phyloP scores from a whole-genome alignment of 495 filamentous ascomycete species.

The Acidiella bohemica region DNA sequence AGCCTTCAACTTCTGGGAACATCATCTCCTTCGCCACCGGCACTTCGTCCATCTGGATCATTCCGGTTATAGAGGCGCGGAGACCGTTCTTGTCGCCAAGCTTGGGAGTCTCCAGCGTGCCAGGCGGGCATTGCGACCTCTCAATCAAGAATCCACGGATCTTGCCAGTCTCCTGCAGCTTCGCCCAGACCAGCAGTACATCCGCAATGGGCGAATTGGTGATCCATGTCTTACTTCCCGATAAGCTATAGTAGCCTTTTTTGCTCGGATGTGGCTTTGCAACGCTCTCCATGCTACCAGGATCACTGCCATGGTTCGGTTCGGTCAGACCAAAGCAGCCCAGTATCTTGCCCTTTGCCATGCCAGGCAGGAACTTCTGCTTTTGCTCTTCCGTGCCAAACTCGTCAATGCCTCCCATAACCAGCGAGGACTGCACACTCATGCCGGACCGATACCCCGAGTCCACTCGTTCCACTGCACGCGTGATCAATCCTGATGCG shows the following conservation, averaged over 20 bases:
- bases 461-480: constrained; percentile 92
- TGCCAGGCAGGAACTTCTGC: constrained; percentile 65
- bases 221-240: constrained; percentile 94
- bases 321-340: constrained; percentile 94
- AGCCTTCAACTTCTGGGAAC: constrained; percentile 81
- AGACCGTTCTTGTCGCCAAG: constrained; percentile 94
- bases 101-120: constrained; percentile 79
- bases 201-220: constrained; percentile 95
- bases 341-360: constrained; percentile 76
- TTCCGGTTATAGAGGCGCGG: constrained; percentile 85
- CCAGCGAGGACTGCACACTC: constrained; percentile 88
- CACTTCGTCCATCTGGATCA: constrained; percentile 90
- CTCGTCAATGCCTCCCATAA: constrained; percentile 94
- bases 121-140: constrained; percentile 62
- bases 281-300: constrained; percentile 84
- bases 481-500: constrained; percentile 82
- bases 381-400: constrained; percentile 85
- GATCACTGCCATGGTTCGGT: constrained; percentile 94
- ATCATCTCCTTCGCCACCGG: constrained; percentile 85
- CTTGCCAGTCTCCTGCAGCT: constrained; percentile 76
- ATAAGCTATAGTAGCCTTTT: constrained; percentile 68
- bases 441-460: constrained; percentile 91
- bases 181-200: constrained; percentile 86
- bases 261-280: constrained; percentile 79
- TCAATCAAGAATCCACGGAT: constrained; percentile 92